Conservation (phyloP, 2,329 filamentous ascomycete genomes). For the Sporothrix protearum region DNA sequence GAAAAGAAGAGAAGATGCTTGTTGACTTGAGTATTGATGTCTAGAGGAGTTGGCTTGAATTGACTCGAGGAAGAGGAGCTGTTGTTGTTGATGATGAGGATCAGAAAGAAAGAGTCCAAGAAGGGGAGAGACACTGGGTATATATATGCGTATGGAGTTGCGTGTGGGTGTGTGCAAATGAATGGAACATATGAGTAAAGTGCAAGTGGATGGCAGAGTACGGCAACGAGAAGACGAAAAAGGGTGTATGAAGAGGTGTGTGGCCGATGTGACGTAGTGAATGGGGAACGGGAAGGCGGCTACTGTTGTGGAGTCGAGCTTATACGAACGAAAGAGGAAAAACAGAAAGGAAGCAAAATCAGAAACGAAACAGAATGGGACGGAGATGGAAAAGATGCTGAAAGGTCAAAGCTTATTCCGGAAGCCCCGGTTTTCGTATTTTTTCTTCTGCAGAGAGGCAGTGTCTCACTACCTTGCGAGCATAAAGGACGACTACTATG, state of each 20-base stretch:
- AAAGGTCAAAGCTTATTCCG: background rate
- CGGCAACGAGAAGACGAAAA: background rate
- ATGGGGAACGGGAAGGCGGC: background rate
- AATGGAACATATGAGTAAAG: background rate
- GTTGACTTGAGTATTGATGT: background rate
- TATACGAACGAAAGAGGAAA: constrained; percentile 5
- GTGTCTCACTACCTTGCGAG: background rate
- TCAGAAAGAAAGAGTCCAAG: background rate
- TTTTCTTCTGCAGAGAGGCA: background rate
- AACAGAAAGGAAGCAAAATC: background rate
- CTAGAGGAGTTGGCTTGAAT: background rate
- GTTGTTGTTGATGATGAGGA: background rate
- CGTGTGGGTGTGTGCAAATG: background rate
- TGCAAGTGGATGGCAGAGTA: background rate
- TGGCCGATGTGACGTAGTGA: constrained; percentile 6
- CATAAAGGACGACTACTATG: no score
- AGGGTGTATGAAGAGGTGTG: background rate
- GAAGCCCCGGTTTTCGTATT: background rate
- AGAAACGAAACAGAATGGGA: background rate
- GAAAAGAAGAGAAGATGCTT: background rate
- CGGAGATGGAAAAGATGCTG: background rate
- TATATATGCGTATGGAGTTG: background rate
- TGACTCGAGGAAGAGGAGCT: background rate
- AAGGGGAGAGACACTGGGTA: background rate
- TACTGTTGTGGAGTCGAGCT: background rate